These are phyloP conservation scores for Fusarium albosuccineum DNA, from an alignment of 2,329 filamentous ascomycete genomes.

Conservation along the genomic window DNA sequence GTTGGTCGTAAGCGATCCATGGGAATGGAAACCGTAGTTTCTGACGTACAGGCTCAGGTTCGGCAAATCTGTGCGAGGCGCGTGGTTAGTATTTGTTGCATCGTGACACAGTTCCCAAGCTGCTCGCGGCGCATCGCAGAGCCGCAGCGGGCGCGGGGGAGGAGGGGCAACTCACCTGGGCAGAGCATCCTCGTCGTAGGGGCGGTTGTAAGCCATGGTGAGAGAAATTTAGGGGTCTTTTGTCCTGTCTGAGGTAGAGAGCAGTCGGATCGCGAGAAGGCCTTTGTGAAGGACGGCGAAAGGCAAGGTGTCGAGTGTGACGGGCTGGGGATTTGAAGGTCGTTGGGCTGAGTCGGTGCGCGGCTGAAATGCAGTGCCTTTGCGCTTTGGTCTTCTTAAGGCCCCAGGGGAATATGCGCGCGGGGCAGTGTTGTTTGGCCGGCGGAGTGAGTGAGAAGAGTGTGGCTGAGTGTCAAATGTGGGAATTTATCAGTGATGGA, in stretches of 20 bases:
- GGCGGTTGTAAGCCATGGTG: conserved; percentile 91
- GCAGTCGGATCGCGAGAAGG: neutral
- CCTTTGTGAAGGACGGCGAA: conserved; percentile 1
- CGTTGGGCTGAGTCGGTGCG: conserved; percentile 31
- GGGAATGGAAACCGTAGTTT: conserved; percentile 5
- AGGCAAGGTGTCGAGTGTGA: conserved; percentile 15
- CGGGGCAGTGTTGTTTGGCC: conserved; percentile 40
- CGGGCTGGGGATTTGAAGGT: conserved; percentile 31
- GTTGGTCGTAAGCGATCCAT: neutral
- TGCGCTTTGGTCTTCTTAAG: conserved; percentile 9
- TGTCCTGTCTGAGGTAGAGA: neutral
- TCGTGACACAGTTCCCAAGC: conserved; percentile 18
- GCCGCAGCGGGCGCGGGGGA: conserved; percentile 40
- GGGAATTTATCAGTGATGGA: conserved; percentile 11
- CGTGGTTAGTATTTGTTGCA: conserved; percentile 44
- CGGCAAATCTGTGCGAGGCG: conserved; percentile 70
- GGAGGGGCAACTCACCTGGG: conserved; percentile 72
- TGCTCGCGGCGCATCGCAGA: conserved; percentile 32
- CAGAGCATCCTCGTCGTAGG: conserved; percentile 94
- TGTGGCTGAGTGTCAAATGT: conserved; percentile 37
- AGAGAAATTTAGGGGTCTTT: conserved; percentile 2
- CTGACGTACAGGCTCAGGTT: conserved; percentile 75
- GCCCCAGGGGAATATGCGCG: conserved; percentile 15
- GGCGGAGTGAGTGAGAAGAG: conserved; percentile 31
- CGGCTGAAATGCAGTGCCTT: conserved; percentile 23